These are phyloP conservation scores for Coemansia sp. DNA, from an alignment of 192 early-diverging fungal genomes.

Conservation along the genomic window DNA sequence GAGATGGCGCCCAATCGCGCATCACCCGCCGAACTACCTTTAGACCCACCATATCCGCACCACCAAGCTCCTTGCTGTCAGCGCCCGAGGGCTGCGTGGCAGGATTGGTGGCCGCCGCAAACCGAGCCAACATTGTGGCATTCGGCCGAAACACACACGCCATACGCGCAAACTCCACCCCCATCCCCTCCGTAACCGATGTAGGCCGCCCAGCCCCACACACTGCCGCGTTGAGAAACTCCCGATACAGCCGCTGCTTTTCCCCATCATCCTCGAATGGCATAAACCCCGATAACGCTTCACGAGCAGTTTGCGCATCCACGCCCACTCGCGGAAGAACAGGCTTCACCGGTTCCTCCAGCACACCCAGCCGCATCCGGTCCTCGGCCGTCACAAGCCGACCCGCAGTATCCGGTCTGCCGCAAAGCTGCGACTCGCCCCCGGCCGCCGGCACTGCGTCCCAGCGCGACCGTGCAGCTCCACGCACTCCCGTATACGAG, in stretches of 20 bases:
- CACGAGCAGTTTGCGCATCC: not conserved
- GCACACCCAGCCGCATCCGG: slow-evolving; percentile 3
- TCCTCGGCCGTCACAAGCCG: slow-evolving; percentile 6
- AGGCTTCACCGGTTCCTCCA: slow-evolving; percentile 1
- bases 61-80: not conserved
- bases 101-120: not conserved
- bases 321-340: not conserved
- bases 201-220: not conserved
- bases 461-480: slow-evolving; percentile 7
- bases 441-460: slow-evolving; percentile 13
- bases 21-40: slow-evolving; percentile 6
- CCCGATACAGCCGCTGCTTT: slow-evolving; percentile 2
- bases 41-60: too few relatives aligned
- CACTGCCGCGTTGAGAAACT: not conserved
- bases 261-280: slow-evolving; percentile 1
- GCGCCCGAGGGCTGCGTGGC: not conserved
- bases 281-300: slow-evolving; percentile 8
- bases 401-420: not conserved
- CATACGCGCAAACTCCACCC: slow-evolving; percentile 5
- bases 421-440: slow-evolving; percentile 1
- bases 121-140: slow-evolving; percentile 15
- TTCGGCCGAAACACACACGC: slow-evolving; percentile 2
- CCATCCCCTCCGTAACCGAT: not conserved
- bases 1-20: slow-evolving; percentile 17
- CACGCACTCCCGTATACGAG: too few relatives aligned